phyloP scores from a whole-genome alignment of 257 asterid species.

The Catharanthus roseus region DNA sequence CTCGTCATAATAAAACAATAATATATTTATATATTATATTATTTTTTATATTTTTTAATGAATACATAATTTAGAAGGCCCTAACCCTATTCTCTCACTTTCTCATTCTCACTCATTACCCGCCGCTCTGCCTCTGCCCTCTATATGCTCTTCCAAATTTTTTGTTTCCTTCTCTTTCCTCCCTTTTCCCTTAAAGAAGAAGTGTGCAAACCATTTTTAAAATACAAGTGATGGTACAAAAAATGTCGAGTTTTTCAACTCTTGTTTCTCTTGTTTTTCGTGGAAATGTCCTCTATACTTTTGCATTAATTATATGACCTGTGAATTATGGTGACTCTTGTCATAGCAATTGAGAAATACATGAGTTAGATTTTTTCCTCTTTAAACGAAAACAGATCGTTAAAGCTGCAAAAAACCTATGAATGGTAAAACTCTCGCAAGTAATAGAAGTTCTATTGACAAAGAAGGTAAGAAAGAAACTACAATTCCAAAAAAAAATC shows the following conservation, averaged over 20 bases:
- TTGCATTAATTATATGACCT: not conserved
- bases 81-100: too few relatives aligned
- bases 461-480: constrained; percentile 5
- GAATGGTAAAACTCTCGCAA: not conserved
- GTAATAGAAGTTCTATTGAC: constrained; percentile 10
- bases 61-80: too few relatives aligned
- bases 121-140: too few relatives aligned
- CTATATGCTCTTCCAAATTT: too few relatives aligned
- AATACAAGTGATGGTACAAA: not conserved
- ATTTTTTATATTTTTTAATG: too few relatives aligned
- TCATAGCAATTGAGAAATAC: not conserved
- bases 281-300: not conserved
- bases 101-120: too few relatives aligned
- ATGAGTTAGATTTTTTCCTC: not conserved
- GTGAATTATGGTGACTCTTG: not conserved
- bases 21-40: too few relatives aligned
- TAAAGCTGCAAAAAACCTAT: constrained; percentile 4
- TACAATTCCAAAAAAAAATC: too few relatives aligned
- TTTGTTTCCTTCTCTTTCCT: too few relatives aligned
- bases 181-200: too few relatives aligned
- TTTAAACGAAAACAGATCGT: not conserved
- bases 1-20: too few relatives aligned
- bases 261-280: not conserved
- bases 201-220: not conserved
- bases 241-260: not conserved